Evolutionary conservation across 2,329 filamentous ascomycete genomes (phyloP).

Genomic region (Hymenoscyphus infarciens): DNA sequence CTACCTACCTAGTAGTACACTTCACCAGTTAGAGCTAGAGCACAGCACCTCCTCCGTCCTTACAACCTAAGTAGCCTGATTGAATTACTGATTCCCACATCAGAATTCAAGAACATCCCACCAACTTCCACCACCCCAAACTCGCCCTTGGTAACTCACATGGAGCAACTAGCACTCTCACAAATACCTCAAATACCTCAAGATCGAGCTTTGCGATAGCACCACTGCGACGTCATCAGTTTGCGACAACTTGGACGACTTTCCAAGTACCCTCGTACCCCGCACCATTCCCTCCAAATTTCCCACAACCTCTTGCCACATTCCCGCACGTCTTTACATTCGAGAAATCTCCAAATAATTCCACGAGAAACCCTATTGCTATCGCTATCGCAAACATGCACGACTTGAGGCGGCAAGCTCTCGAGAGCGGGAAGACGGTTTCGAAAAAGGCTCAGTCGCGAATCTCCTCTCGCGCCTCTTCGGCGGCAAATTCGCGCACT

Average conservation of each 20-base stretch:
- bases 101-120: background rate
- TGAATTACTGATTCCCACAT: no score
- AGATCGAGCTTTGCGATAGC: slow-evolving; percentile 24
- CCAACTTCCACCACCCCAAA: background rate
- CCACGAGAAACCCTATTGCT: background rate
- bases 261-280: slow-evolving; percentile 17
- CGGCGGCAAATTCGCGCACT: slow-evolving; percentile 45
- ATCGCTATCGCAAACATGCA: slow-evolving; percentile 37
- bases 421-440: slow-evolving; percentile 56
- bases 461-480: slow-evolving; percentile 44
- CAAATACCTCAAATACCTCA: slow-evolving; percentile 17
- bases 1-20: no score
- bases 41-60: no score
- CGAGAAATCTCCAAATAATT: background rate
- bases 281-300: slow-evolving; percentile 15
- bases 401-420: slow-evolving; percentile 49
- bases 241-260: background rate
- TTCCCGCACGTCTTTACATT: background rate
- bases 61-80: no score
- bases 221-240: background rate
- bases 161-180: slow-evolving; percentile 20
- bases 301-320: background rate
- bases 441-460: slow-evolving; percentile 53
- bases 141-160: slow-evolving; percentile 13
- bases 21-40: no score